A percentile compares a stretch with the other conserved stretches of the same genome.
phyloP scores from a whole-genome alignment of 306 rosid genomes.

The Vigna reflexopilosa region DNA sequence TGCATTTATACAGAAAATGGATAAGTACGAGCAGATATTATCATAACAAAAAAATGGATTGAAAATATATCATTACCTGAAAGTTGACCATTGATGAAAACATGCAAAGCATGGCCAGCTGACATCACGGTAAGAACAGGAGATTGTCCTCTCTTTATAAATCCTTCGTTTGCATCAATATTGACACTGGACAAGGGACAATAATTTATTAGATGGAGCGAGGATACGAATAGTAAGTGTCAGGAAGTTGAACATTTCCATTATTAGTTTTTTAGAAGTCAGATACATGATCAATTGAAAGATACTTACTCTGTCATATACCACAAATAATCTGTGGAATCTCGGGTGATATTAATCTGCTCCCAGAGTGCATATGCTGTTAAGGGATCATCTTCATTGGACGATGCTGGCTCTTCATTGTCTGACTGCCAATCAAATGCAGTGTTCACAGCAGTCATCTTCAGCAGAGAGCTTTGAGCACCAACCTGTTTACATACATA shows the following conservation, averaged over 20 bases:
- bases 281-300: constrained; percentile 17
- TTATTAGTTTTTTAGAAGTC: constrained; percentile 1
- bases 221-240: constrained; percentile 1
- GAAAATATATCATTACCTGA: constrained; percentile 56
- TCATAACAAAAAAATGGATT: neutral
- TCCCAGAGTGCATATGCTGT: constrained; percentile 70
- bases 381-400: constrained; percentile 54
- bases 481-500: constrained; percentile 54
- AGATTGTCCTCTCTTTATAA: constrained; percentile 65
- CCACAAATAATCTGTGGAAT: constrained; percentile 92
- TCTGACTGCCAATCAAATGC: constrained; percentile 75
- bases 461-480: constrained; percentile 56
- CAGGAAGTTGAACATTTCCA: constrained; percentile 36
- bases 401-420: constrained; percentile 77
- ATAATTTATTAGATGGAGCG: constrained; percentile 22
- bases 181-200: constrained; percentile 62
- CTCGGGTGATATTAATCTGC: constrained; percentile 79
- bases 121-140: constrained; percentile 78
- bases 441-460: constrained; percentile 63
- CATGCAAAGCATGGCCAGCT: constrained; percentile 94
- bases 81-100: constrained; percentile 86
- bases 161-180: constrained; percentile 74
- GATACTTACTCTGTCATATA: constrained; percentile 93
- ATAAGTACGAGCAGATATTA: constrained; percentile 37
- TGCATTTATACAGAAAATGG: constrained; percentile 45